Evolutionary conservation across 257 asterid species (phyloP), one percentile per base, ranked within the genome.

Genomic region (Paraleonurus japonicus): DNA sequence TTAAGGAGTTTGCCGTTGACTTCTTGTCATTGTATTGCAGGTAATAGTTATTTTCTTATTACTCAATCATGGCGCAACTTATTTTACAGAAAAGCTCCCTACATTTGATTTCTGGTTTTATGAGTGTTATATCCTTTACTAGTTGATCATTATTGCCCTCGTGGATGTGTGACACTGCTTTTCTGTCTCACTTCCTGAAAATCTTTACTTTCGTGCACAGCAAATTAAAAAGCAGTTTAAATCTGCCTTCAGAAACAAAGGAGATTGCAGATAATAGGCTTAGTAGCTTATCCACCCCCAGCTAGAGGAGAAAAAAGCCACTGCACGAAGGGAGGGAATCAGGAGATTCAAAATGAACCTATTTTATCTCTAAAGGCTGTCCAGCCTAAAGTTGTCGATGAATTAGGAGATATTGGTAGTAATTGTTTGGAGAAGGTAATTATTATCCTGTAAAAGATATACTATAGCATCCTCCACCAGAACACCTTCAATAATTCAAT

Each of bases 1-100:
- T 86, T 35, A 81, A 84, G 76, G 86, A 82, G 61, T 90, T 87
- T 63, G 90, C 95, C 12, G 65, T 78, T 64, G 83, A 76, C 57
- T 84, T 94, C 65, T 76, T 89, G 85, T 88, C 99, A 70, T 70
- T 91, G 75, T 84, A 86, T 76, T 94, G 91, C 86, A 81, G 99
- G 99, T 94, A 86, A 12, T 51, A 24, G 32, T 23, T 33, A 51
- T 74, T 67, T 61, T 37, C 73, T 22, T 62, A 58, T 59, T 33
- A 53, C 59, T 45, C 55, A 11, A 67, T 45, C 5, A 20, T 28
- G 66, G 61, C 54, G 43, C 10, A 24, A 8, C 45, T 65, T 50
- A 24, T 20, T 55, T 53, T 74, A 17, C 19, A 15, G 26, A 35
- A 51, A 48, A 60, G 61, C 9, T 67, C 32, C 51, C 51, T 68